Evolutionary conservation across 208 protist species (phyloP), one percentile per base, ranked within the genome.

Genomic region (Naegleria fowleri): DNA sequence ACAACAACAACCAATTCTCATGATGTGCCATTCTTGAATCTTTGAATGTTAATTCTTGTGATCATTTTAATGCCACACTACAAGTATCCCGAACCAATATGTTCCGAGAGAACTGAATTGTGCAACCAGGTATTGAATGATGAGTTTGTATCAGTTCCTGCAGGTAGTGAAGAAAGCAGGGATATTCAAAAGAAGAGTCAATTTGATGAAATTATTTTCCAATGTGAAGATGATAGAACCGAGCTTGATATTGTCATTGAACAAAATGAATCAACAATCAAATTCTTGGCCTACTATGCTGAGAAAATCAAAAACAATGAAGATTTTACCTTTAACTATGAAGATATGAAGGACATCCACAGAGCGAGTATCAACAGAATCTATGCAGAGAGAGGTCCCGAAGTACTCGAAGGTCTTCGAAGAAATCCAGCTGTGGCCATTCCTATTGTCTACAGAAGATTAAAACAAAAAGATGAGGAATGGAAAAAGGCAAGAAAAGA

Each of bases 201-300:
- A 59, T 84, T 7, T n/a, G 90, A 91, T n/a, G 90, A 91, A 36
- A 83, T 91, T 51, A 33, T 91, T 39, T 91, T 76, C 29, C 48
- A 86, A 76, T 75, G 48, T 39, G 90, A 91, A 48, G 90, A 91
- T 83, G 90, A 91, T 76, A 33, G 90, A 52, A 29, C 16, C 7
- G 94, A 96, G 36, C 83, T 95, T 40, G 95, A 97, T 88, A 90
- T 96, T 43, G 59, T 96, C 2, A 93, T 97, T 19, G 95, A 96
- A 90, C 87, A 90, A 36, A 96, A 95, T 67, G 83, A 92, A 0
- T 88, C 91, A 0, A 94, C 95, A 19, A 96, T 97, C 67, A 83
- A 91, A 19, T 92, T 95, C 3, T 91, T 97, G 13, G 91, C 96
- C 67, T 83, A 92, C 13, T 51, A 97, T 0, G 76, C 75, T 7